Evolutionary conservation across 345 rosid species (phyloP), one percentile per base, ranked within the genome.

Genomic region (Salix exigua): DNA sequence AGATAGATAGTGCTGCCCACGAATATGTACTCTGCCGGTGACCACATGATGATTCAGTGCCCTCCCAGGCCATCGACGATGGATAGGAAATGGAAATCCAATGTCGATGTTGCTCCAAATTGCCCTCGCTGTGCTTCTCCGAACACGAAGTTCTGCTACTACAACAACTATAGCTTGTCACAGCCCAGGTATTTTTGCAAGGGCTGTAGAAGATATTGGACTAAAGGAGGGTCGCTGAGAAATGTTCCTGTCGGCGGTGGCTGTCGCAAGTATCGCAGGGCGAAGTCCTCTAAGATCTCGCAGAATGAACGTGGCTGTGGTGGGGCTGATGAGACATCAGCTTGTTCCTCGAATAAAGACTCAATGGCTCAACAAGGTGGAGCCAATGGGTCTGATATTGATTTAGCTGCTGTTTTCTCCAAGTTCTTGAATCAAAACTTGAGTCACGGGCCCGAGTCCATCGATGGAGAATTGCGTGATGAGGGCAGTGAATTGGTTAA

Each of bases 131-230:
- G 98, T 67, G 89, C 94, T 25, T 94, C 98, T 33, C 19, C 96
- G 46, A 88, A 92, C 86, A 94, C 98, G 73, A 94, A 92, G 76
- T 94, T 92, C 80, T 94, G 97, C 80, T 92, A 94, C 80, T 94
- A 91, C 90, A 94, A 94, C 76, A 92, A 92, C 88, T 94, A 94
- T 48, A 93, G 98, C 87, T 78, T 94, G 84, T 88, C 95, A 2
- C 98, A 94, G 90, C 98, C 97, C 6, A 82, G 97, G 44, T 92
- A 90, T 87, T 91, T 92, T 68, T 92, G 98, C 74, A 94, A 94
- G 75, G 88, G 85, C 51, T 94, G 98, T 65, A 81, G 97, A 30
- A 76, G 98, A 81, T 92, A 94, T 68, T 94, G 98, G 97, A 94
- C 98, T 26, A 90, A 89, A 82, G 98, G 98, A 1, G 98, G 98